A percentile compares a stretch with the other conserved stretches of the same genome.
phyloP scores from a whole-genome alignment of 305 asterid genomes.

The Fraxinus sp. region DNA sequence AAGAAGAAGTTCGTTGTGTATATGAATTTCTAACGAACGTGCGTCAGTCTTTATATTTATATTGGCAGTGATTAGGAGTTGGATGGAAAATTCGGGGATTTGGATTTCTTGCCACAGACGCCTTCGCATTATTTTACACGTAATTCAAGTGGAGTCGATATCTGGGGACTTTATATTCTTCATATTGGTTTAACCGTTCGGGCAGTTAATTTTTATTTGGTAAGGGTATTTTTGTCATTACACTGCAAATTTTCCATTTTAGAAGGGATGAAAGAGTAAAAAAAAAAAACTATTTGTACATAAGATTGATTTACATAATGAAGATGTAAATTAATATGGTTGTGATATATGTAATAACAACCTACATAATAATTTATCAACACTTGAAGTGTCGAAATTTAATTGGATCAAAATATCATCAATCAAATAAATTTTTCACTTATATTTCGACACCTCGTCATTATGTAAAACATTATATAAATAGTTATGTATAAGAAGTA shows the following conservation, averaged over 20 bases:
- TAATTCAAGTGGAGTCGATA: constrained; percentile 1
- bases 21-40: neutral
- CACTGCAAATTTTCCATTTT: neutral
- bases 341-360: no score
- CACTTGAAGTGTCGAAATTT: no score
- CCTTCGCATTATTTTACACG: constrained; percentile 33
- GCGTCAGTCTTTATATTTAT: neutral
- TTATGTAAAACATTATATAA: no score
- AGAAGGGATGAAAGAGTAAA: no score
- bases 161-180: constrained; percentile 12
- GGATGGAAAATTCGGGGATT: constrained; percentile 2
- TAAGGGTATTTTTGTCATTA: constrained; percentile 2
- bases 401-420: no score
- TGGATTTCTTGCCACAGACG: constrained; percentile 31
- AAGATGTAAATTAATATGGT: no score
- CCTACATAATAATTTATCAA: no score
- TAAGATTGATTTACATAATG: no score
- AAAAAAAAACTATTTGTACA: no score
- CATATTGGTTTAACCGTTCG: neutral
- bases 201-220: constrained; percentile 15
- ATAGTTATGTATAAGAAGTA: no score
- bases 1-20: constrained; percentile 7
- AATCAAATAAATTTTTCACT: no score
- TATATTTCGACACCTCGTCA: no score
- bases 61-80: neutral